phyloP scores from a whole-genome alignment of 2,329 filamentous ascomycete genomes.

The Ascochyta viciae-villosae region DNA sequence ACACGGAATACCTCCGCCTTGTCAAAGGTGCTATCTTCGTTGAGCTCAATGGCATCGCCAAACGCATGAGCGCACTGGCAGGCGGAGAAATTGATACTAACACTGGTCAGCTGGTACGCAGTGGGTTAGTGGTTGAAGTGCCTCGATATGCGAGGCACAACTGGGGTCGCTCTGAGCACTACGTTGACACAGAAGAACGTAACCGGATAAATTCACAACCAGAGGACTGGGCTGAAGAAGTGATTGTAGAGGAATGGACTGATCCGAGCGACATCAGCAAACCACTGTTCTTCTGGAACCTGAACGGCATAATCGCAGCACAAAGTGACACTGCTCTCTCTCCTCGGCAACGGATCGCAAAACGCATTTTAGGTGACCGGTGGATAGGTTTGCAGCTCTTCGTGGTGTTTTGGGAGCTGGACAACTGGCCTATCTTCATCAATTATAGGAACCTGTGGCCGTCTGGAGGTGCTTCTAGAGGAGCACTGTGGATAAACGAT shows the following conservation, averaged over 20 bases:
- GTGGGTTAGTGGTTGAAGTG: slow-evolving; percentile 44
- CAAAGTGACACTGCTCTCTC: background rate
- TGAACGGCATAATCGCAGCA: slow-evolving; percentile 50
- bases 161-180: slow-evolving; percentile 52
- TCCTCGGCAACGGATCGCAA: background rate
- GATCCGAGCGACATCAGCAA: slow-evolving; percentile 56
- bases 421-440: slow-evolving; percentile 43
- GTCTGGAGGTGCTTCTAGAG: background rate
- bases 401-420: slow-evolving; percentile 37
- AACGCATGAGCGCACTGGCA: slow-evolving; percentile 17
- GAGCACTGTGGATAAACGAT: background rate
- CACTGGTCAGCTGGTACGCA: background rate
- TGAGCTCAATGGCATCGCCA: slow-evolving; percentile 13
- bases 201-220: background rate
- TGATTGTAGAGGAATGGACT: slow-evolving; percentile 58
- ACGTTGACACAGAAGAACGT: background rate
- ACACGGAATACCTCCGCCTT: slow-evolving; percentile 57
- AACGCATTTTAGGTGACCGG: slow-evolving; percentile 11
- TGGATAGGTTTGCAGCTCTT: slow-evolving; percentile 36
- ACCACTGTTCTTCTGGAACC: slow-evolving; percentile 59
- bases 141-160: slow-evolving; percentile 53
- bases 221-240: slow-evolving; percentile 35
- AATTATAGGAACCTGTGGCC: background rate
- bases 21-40: slow-evolving; percentile 49
- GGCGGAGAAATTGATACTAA: slow-evolving; percentile 9